Evolutionary conservation across 306 rosid genomes (phyloP), one percentile per base, ranked within the genome.

Genomic region (Medicago truncatula): DNA sequence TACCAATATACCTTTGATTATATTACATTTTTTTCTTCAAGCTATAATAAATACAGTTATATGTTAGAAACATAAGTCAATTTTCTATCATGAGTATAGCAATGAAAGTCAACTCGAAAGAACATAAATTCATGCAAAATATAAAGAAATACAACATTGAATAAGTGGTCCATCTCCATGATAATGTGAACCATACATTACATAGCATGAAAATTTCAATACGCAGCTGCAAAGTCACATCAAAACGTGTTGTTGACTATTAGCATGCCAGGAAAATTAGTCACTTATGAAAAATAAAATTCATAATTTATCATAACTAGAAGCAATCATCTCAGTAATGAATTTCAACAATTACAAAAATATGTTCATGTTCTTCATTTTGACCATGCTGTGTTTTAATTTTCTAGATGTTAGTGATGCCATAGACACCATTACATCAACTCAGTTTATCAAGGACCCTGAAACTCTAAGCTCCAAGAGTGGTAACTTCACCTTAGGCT

Each of bases 401-500:
- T 3, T 31, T 31, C 18, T 36, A 60, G 21, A 74, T 46, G 20
- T 46, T 5, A 67, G 14, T 74, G 15, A 12, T 60, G 28, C 60
- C 20, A 25, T 7, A 74, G 34, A 74, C 69, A 74, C 49, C 47
- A 61, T 68, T 18, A 46, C 73, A 8, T 61, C 60, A 60, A 59
- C 70, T 43, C 39, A 60, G 17, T 60, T n/a, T 10, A 57, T 68
- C 21, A 68, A 68, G 41, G 73, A 68, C 23, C 58, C 73, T 46
- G 43, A 25, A 68, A 46, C 73, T 47, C 23, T 68, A 47, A 68
- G 56, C 43, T 68, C 74, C 47, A 54, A 20, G 0, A 13, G 14
- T 15, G 17, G 76, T 39, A 8, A 25, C 16, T 83, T 79, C 54
- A 75, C 67, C 39, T 79, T 34, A 16, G 25, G 68, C 7, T 62